Evolutionary conservation across 139 green algal species (phyloP).

Genomic region (Prasinococcaceae sp.): DNA sequence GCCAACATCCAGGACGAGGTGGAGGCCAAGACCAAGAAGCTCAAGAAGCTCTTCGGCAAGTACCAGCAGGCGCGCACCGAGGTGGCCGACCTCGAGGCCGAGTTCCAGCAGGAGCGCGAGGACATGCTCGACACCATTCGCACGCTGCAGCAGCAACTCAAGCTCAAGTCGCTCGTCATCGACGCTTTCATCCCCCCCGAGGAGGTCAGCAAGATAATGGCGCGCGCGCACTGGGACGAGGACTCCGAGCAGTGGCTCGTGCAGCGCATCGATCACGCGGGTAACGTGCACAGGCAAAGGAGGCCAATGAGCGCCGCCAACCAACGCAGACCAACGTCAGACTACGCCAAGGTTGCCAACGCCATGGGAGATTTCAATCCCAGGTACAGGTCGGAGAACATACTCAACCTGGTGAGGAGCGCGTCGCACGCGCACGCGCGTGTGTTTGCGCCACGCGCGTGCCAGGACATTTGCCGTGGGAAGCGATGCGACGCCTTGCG

Average conservation of each 20-base stretch:
- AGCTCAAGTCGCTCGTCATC: constrained; percentile 25
- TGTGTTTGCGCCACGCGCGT: no score
- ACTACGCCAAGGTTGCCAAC: constrained; percentile 17
- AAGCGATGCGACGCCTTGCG: no score
- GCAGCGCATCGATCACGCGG: constrained; percentile 3
- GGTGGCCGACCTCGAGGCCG: constrained; percentile 14
- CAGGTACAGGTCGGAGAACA: constrained; percentile 15
- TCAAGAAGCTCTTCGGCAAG: constrained; percentile 17
- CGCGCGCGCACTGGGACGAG: constrained; percentile 20
- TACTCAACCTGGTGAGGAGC: constrained; percentile 3
- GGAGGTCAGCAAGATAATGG: constrained; percentile 9
- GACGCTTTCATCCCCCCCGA: constrained; percentile 7
- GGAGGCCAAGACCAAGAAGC: constrained; percentile 21
- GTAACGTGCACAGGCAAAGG: neutral
- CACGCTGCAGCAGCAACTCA: constrained; percentile 15
- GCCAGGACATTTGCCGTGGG: no score
- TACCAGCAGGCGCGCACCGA: constrained; percentile 9
- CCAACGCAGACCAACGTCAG: constrained; percentile 11
- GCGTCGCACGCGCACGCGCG: no score
- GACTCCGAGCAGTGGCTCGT: constrained; percentile 20
- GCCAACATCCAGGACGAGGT: constrained; percentile 18
- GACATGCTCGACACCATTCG: constrained; percentile 26
- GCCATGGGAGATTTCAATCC: constrained; percentile 23
- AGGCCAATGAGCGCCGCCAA: constrained; percentile 8
- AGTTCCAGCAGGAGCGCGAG: constrained; percentile 23